Conservation (phyloP, 768 basidiomycete genomes). For the Cubamyces sp. region DNA sequence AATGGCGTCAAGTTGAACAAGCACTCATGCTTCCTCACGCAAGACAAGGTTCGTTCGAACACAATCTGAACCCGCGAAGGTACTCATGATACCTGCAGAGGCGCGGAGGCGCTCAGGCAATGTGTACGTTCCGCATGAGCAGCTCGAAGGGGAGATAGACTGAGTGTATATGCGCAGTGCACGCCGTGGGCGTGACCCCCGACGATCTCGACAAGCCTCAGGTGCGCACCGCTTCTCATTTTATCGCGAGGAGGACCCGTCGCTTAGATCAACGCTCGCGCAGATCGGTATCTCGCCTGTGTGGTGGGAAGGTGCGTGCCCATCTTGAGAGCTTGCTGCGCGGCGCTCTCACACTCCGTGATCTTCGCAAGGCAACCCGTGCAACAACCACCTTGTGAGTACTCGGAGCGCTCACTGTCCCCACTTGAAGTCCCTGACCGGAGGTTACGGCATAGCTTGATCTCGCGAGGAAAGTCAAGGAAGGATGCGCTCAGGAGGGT, state of each 20-base stretch:
- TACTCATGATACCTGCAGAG: constrained; percentile 37
- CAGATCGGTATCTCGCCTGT: constrained; percentile 88
- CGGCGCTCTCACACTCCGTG: constrained; percentile 5
- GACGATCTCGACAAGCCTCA: constrained; percentile 87
- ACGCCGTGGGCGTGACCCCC: constrained; percentile 76
- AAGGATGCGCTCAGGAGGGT: constrained; percentile 80
- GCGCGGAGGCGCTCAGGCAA: constrained; percentile 81
- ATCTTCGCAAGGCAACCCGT: constrained; percentile 68
- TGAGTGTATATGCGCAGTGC: constrained; percentile 49
- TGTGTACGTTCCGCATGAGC: constrained; percentile 58
- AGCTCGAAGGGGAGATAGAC: neutral
- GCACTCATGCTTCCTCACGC: constrained; percentile 72
- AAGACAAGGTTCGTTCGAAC: constrained; percentile 61
- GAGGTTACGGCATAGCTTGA: constrained; percentile 55
- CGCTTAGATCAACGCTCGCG: constrained; percentile 10
- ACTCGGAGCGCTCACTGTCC: neutral
- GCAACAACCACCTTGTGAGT: constrained; percentile 79
- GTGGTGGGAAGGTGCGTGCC: constrained; percentile 82
- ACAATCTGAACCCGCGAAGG: too few relatives aligned
- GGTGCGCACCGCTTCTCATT: constrained; percentile 40
- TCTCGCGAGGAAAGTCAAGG: constrained; percentile 77
- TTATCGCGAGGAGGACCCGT: neutral
- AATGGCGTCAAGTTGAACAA: constrained; percentile 65
- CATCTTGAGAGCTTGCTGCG: constrained; percentile 21
- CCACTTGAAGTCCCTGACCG: neutral